Percentiles rank a stretch among this genome's conserved stretches.
Evolutionary conservation across 495 filamentous ascomycete species (phyloP).

Genomic region (Podospora fimiseda): DNA sequence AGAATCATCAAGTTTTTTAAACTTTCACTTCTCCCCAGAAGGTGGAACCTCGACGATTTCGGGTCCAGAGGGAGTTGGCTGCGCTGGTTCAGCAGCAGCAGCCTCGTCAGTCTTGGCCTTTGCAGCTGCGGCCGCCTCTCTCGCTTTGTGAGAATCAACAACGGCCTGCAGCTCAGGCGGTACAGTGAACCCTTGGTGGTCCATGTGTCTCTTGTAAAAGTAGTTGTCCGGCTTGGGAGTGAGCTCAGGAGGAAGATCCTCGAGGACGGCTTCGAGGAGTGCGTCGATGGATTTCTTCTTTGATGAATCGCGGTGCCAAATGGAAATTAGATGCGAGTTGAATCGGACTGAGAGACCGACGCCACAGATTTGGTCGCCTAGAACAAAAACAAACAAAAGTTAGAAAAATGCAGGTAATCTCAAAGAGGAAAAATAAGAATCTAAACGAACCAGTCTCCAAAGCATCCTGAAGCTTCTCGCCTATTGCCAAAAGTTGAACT

Average conservation of each 20-base stretch:
- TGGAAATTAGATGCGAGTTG: slow-evolving; percentile 69
- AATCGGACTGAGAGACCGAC: slow-evolving; percentile 67
- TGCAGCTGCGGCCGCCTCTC: slow-evolving; percentile 30
- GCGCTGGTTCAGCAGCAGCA: slow-evolving; percentile 4
- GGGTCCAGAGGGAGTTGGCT: background rate
- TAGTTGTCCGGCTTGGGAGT: slow-evolving; percentile 62
- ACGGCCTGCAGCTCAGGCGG: slow-evolving; percentile 46
- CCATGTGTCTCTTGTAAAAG: slow-evolving; percentile 58
- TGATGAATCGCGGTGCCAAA: slow-evolving; percentile 80
- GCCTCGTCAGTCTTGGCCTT: slow-evolving; percentile 11
- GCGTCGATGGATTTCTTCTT: slow-evolving; percentile 66
- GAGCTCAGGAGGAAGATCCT: slow-evolving; percentile 59
- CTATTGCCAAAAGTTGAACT: slow-evolving; percentile 72
- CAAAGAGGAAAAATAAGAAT: background rate
- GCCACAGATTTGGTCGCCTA: slow-evolving; percentile 76
- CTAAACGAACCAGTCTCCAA: slow-evolving; percentile 57
- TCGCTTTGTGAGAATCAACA: slow-evolving; percentile 41
- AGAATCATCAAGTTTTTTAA: background rate
- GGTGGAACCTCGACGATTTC: slow-evolving; percentile 14
- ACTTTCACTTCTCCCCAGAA: slow-evolving; percentile 9
- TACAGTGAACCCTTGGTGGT: slow-evolving; percentile 52
- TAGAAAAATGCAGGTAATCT: no score
- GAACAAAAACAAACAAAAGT: background rate
- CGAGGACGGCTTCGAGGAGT: slow-evolving; percentile 61
- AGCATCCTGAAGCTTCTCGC: slow-evolving; percentile 72